Conservation (phyloP, 352 stramenopile species). For the Globisporangium alternatum region DNA sequence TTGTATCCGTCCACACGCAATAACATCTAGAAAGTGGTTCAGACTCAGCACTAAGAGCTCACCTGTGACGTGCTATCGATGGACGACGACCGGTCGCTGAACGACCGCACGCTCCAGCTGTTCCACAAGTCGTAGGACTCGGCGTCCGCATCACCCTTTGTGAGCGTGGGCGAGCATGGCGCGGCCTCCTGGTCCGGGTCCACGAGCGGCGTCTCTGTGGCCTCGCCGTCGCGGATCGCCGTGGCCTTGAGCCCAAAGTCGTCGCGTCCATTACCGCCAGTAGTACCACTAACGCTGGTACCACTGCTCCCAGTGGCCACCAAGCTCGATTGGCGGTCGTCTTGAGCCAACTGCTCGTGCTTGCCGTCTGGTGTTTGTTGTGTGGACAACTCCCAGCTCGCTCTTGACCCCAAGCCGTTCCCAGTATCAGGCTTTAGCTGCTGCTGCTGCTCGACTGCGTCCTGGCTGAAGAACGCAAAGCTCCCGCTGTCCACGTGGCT, state of each 20-base stretch:
- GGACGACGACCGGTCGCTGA: slow-evolving; percentile 23
- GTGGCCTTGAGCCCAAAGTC: slow-evolving; percentile 8
- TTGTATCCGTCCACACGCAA: not conserved
- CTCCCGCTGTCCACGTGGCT: slow-evolving; percentile 23
- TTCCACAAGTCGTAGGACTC: slow-evolving; percentile 40
- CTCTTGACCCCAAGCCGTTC: not conserved
- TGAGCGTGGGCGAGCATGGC: slow-evolving; percentile 6
- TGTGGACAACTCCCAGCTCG: not conserved
- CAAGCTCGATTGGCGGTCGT: not conserved
- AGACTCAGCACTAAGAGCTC: not conserved
- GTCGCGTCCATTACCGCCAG: not conserved
- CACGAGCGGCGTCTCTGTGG: slow-evolving; percentile 13
- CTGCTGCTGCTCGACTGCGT: not conserved
- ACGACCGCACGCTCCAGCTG: slow-evolving; percentile 34
- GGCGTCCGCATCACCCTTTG: not conserved
- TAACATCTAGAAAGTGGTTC: not conserved
- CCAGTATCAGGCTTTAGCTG: too few species aligned
- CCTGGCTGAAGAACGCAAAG: slow-evolving; percentile 15
- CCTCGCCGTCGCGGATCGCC: slow-evolving; percentile 11
- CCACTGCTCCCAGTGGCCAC: not conserved
- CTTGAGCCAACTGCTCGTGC: not conserved
- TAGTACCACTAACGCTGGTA: not conserved
- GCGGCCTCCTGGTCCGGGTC: slow-evolving; percentile 26
- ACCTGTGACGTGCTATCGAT: slow-evolving; percentile 23
- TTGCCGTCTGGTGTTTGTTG: not conserved